Evolutionary conservation across 176 grass and related monocot species (phyloP), one percentile per base, ranked within the genome.

Genomic region (Avena atlantica): DNA sequence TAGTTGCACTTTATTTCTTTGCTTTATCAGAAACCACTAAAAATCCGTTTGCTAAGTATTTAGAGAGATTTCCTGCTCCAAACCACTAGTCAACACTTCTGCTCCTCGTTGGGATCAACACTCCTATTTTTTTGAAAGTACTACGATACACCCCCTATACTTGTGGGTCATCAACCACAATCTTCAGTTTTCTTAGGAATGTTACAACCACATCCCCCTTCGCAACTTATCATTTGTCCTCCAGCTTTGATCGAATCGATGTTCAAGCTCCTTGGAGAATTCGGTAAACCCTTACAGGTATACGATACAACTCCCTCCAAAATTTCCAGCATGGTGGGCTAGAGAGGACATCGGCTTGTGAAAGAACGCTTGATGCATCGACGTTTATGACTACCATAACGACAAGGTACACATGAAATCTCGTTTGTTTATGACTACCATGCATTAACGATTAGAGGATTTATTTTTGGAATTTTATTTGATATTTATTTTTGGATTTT

Each of bases 311-410:
- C 13, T 29, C 12, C 2, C 73, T 0, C 6, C 6, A 16, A 52
- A 52, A 27, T 5, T 9, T 2, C 0, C 10, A 14, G 29, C 3
- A 0, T 53, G 7, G 6, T 50, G 12, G 12, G 44, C 1, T 25
- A 2, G 4, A 65, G 42, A 49, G 59, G 4, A 4, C 2, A 1
- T 11, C 16, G 15, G 0, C 1, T 0, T 0, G 2, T 8, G 25
- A 34, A 50, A 13, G 9, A 19, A 1, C 5, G 2, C 4, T 16
- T 1, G 4, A 65, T 31, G 15, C 21, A 19, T 20, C 23, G 5
- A 64, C 2, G 0, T 74, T 13, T 48, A 74, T 15, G 68, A 20
- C 37, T 5, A 71, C 40, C 23, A 27, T 23, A 2, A 6, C 1
- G 2, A 7, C 4, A 48, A 74, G 70, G 44, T 50, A 49, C 12